Evolutionary conservation across 352 stramenopile species (phyloP), one percentile per base, ranked within the genome.

Genomic region (Phytophthora europaea): DNA sequence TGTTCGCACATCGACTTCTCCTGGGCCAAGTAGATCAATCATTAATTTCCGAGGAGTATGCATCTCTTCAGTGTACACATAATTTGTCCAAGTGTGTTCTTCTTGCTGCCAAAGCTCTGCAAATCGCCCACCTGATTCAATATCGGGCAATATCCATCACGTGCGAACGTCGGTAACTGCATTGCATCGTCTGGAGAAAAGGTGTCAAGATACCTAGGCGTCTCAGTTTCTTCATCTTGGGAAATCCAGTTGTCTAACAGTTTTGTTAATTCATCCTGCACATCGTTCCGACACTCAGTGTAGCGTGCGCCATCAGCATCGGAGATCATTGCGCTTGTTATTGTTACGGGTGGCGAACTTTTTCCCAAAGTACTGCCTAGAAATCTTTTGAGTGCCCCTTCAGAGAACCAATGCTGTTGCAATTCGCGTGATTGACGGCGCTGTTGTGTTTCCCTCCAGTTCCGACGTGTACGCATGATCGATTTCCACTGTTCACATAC

Each of bases 171-270:
- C 1, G 40, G 40, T 18, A 48, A 20, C 8, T 20, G 7, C 18
- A 6, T 20, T 9, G 40, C 40, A 8, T 48, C 40, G 1, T 48
- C 40, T n/a, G 13, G 12, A n/a, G 13, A 20, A 8, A 18, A 15
- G 1, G 15, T 48, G 6, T 16, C 16, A 6, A 48, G 7, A 48
- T 48, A 48, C 7, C 2, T 16, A 2, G 13, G 40, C 16, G 15
- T 12, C 7, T 48, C 16, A 0, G 40, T 48, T 20, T 20, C 6
- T 20, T 48, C 38, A 20, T 18, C 40, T 8, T 12, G 40, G n/a
- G 40, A 15, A n/a, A 48, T 48, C 78, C 76, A 34, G 28, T 72
- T 26, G 70, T 65, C 61, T 50, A 76, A 6, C 66, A 78, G 34
- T 40, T 15, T 40, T 16, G 15, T 40, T 13, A 40, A 40, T 40